Base-by-base conservation (phyloP, 768 basidiomycete genomes). In the Phlegmacium glaucopus region DNA sequence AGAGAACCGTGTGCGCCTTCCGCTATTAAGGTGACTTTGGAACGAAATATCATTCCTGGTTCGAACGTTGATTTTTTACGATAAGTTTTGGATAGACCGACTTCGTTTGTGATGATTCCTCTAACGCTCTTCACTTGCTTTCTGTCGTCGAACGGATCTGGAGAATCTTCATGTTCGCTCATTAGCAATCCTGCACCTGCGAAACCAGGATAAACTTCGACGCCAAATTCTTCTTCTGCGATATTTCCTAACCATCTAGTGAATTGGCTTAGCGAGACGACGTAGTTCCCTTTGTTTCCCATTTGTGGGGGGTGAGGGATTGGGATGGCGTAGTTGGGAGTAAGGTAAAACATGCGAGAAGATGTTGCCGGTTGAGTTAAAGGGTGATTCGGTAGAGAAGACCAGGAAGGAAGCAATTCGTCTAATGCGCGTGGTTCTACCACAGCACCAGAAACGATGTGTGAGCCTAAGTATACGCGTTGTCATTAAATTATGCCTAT, bases 251-350 rank as follows among this genome's bases (percentile, higher is more conserved):
- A 78, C 94, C 95, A 98, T 4, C 89, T 79, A 0, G 92, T 87
- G 52, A 97, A 84, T 28, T 80, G 82, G 1, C 91, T 94, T 26
- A 98, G 81, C 2, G 93, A 95, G 34, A 90, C 71, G 61, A 98
- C 84, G 65, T 91, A 97, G 69, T 97, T 99, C 40, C 94, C 79
- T 25, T 86, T 79, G 74, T 96, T 96, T 59, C 75, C 72, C 96
- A 99, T 99, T 66, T 97, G 94, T 0, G 95, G 94, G 4, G 96
- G 95, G 61, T 97, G 94, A 0, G 93, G 96, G 39, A 97, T 81
- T 10, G 91, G 92, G 51, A 94, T 68, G 9, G 87, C 78, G 45
- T 62, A 61, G 12, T 73, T 80, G 15, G 72, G 50, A 9, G 94
- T 94, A 52, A 99, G 75, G 61, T 82, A 91, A 36, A 89, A 82